phyloP scores from a whole-genome alignment of 805 yeast genomes.

The Teunomyces atbi region DNA sequence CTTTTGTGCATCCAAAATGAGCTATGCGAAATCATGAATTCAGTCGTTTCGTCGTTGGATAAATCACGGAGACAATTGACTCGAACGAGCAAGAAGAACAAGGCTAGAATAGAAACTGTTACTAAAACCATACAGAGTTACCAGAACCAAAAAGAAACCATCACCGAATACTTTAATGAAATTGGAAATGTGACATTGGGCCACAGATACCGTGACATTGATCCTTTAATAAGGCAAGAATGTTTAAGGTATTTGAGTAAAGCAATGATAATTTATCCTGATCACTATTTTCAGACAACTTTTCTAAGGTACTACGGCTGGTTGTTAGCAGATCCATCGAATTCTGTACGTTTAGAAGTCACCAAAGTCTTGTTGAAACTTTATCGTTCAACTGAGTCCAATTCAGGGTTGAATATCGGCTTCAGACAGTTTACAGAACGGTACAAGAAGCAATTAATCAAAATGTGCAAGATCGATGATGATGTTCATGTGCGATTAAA shows the following conservation, averaged over 20 bases:
- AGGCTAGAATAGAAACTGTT: constrained; percentile 47
- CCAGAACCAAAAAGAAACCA: constrained; percentile 47
- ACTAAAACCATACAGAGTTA: constrained; percentile 36
- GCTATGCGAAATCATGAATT: constrained; percentile 50
- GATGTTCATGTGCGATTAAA: constrained; percentile 54
- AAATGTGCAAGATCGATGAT: constrained; percentile 47
- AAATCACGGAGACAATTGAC: constrained; percentile 45
- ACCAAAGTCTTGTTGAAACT: constrained; percentile 52
- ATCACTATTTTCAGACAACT: constrained; percentile 63
- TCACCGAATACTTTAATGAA: constrained; percentile 61
- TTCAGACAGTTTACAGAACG: constrained; percentile 77
- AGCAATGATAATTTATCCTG: constrained; percentile 74
- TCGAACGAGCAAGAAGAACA: constrained; percentile 26
- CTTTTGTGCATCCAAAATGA: constrained; percentile 60
- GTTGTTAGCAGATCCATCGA: constrained; percentile 71
- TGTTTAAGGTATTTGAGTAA: constrained; percentile 62
- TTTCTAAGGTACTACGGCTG: constrained; percentile 80
- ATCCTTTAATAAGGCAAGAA: constrained; percentile 66
- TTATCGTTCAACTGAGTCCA: constrained; percentile 30
- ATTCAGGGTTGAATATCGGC: constrained; percentile 47
- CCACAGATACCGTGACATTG: constrained; percentile 79
- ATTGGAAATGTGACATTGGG: constrained; percentile 65
- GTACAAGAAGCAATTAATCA: constrained; percentile 62
- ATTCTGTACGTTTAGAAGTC: constrained; percentile 63
- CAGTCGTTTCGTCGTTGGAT: constrained; percentile 34